Conservation (phyloP, 495 filamentous ascomycete species). For the Trichoderma virens region DNA sequence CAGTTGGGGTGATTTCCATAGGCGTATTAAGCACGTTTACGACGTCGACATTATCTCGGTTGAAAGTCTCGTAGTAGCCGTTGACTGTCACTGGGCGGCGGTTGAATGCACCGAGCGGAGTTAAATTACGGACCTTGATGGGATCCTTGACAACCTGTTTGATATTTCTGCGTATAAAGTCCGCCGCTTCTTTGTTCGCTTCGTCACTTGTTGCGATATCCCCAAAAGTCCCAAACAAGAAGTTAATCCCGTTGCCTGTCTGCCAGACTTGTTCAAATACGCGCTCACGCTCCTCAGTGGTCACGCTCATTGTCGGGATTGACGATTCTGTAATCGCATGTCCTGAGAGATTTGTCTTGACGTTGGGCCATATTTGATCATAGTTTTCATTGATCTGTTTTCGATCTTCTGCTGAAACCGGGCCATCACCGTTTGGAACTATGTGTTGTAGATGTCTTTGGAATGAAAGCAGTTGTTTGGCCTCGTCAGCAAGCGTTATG, state of each 20-base stretch:
- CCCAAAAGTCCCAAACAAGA: slow-evolving; percentile 41
- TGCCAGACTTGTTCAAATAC: slow-evolving; percentile 42
- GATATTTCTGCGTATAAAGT: slow-evolving; percentile 51
- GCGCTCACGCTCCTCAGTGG: slow-evolving; percentile 35
- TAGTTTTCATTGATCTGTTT: neutral
- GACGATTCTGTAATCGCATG: slow-evolving; percentile 11
- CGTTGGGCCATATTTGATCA: neutral
- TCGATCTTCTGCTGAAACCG: neutral
- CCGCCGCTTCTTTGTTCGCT: slow-evolving; percentile 42
- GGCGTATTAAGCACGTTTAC: slow-evolving; percentile 43
- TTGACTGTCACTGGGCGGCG: no score
- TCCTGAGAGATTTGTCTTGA: no score
- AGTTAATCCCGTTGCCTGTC: slow-evolving; percentile 38
- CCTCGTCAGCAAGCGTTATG: neutral
- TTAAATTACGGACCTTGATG: slow-evolving; percentile 37
- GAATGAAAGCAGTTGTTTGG: neutral
- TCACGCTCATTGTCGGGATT: slow-evolving; percentile 29
- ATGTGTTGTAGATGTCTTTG: neutral
- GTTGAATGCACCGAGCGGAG: slow-evolving; percentile 39
- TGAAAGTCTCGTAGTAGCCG: slow-evolving; percentile 52
- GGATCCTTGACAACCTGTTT: slow-evolving; percentile 43
- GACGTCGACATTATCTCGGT: slow-evolving; percentile 45
- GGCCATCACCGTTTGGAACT: neutral
- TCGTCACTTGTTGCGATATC: slow-evolving; percentile 37
- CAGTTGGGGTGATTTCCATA: slow-evolving; percentile 39